These are phyloP conservation scores for Trichophaea hybrida DNA, from an alignment of 2,329 filamentous ascomycete species.

Conservation along the genomic window DNA sequence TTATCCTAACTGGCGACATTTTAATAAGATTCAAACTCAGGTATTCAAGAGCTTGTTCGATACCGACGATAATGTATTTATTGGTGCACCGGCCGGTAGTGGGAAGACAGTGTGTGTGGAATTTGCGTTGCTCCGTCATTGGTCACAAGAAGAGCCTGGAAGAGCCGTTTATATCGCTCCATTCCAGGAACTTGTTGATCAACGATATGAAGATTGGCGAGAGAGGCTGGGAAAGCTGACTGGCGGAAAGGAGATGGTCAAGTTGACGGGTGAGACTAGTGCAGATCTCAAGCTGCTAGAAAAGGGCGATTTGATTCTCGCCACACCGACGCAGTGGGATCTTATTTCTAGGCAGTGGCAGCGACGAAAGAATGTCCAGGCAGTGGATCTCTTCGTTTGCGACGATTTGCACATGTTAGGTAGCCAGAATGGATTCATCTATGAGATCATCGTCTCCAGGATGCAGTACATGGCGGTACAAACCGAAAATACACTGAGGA, in stretches of 20 bases:
- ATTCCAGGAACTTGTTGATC: conserved; percentile 83
- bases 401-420: conserved; percentile 92
- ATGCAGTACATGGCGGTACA: conserved; percentile 94
- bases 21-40: conserved; percentile 97
- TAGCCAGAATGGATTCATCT: conserved; percentile 71
- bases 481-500: conserved; percentile 68
- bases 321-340: conserved; percentile 92
- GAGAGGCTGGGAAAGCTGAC: conserved; percentile 55
- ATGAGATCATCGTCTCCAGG: conserved; percentile 91
- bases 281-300: conserved; percentile 82
- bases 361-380: conserved; percentile 85
- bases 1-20: conserved; percentile 71
- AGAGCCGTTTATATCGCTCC: conserved; percentile 89
- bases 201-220: conserved; percentile 70
- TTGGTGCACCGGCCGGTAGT: conserved; percentile 84
- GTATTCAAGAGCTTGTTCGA: conserved; percentile 88
- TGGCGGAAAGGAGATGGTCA: conserved; percentile 80
- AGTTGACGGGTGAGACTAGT: conserved; percentile 83
- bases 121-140: conserved; percentile 79
- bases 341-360: conserved; percentile 93
- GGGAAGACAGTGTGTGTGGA: conserved; percentile 96
- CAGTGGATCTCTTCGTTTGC: conserved; percentile 78
- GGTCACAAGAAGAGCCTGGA: conserved; percentile 55
- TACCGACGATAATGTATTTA: conserved; percentile 82
- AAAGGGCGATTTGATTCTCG: conserved; percentile 73